phyloP scores from a whole-genome alignment of 176 grass and related monocot genomes.

The Oropetium thomaeum region DNA sequence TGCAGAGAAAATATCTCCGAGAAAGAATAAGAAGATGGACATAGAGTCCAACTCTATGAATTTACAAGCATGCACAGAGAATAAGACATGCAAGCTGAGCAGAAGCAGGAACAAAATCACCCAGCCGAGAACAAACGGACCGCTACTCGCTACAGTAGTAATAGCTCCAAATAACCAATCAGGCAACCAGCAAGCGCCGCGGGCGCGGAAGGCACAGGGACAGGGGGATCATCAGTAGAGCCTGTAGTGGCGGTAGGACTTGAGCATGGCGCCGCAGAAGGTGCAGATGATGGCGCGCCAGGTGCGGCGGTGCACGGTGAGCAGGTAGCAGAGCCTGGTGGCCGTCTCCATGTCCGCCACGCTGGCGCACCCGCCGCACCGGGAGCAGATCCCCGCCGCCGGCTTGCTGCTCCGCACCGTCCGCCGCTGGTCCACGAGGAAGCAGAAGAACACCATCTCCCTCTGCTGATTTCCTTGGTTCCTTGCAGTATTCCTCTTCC shows the following conservation, averaged over 20 bases:
- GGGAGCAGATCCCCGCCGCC: constrained; percentile 96
- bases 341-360: constrained; percentile 98
- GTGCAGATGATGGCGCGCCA: constrained; percentile 99
- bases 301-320: constrained; percentile 64
- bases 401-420: constrained; percentile 98
- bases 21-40: background rate
- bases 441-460: constrained; percentile 95
- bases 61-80: no score
- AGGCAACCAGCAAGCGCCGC: background rate
- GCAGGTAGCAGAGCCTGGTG: constrained; percentile 86
- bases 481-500: background rate
- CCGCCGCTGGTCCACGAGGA: constrained; percentile 88
- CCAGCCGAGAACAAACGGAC: no score
- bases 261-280: constrained; percentile 98
- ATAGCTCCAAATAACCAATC: background rate
- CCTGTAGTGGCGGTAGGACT: constrained; percentile 81
- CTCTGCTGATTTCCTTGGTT: background rate
- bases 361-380: constrained; percentile 88
- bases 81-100: no score
- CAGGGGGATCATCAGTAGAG: constrained; percentile 13
- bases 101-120: no score
- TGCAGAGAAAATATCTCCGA: background rate
- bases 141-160: no score
- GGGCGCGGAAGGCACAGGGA: background rate
- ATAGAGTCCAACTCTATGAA: background rate